Conservation (phyloP, 2,329 filamentous ascomycete genomes). For the Hypoxylon sp. region DNA sequence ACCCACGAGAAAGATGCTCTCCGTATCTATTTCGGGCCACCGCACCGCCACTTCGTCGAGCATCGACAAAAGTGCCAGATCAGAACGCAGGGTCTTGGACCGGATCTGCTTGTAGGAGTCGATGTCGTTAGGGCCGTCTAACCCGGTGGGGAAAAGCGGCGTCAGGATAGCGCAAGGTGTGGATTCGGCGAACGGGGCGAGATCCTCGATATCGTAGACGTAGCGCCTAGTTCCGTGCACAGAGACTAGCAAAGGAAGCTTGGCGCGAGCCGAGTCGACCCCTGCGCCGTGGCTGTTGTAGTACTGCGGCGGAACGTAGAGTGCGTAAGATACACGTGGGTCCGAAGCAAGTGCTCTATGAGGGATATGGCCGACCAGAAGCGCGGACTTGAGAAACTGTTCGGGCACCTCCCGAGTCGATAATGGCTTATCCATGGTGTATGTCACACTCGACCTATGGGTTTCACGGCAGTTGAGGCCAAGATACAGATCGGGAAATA, state of each 20-base stretch:
- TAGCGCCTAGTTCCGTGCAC: slow-evolving; percentile 54
- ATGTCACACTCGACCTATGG: slow-evolving; percentile 9
- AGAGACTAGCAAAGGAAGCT: slow-evolving; percentile 52
- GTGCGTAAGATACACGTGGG: slow-evolving; percentile 51
- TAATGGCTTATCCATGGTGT: slow-evolving; percentile 36
- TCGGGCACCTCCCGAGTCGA: slow-evolving; percentile 44
- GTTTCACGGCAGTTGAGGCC: slow-evolving; percentile 30
- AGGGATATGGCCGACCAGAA: slow-evolving; percentile 51
- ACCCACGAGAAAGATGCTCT: slow-evolving; percentile 51
- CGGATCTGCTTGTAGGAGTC: slow-evolving; percentile 52
- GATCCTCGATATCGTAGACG: slow-evolving; percentile 35
- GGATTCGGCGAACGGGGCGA: slow-evolving; percentile 49
- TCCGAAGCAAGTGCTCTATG: slow-evolving; percentile 45
- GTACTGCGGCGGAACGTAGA: slow-evolving; percentile 50
- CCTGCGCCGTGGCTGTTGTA: slow-evolving; percentile 37
- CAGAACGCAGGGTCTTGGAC: slow-evolving; percentile 47
- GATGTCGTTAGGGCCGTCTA: slow-evolving; percentile 52
- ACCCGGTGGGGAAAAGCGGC: slow-evolving; percentile 53
- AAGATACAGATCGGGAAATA: slow-evolving; percentile 39
- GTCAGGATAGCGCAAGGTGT: slow-evolving; percentile 50
- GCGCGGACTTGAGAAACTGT: slow-evolving; percentile 49
- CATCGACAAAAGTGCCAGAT: slow-evolving; percentile 51
- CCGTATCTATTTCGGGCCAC: slow-evolving; percentile 52
- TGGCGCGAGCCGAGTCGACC: slow-evolving; percentile 19
- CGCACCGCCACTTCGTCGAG: slow-evolving; percentile 52